phyloP scores from a whole-genome alignment of 805 yeast genomes.

The Candida tallmaniae region DNA sequence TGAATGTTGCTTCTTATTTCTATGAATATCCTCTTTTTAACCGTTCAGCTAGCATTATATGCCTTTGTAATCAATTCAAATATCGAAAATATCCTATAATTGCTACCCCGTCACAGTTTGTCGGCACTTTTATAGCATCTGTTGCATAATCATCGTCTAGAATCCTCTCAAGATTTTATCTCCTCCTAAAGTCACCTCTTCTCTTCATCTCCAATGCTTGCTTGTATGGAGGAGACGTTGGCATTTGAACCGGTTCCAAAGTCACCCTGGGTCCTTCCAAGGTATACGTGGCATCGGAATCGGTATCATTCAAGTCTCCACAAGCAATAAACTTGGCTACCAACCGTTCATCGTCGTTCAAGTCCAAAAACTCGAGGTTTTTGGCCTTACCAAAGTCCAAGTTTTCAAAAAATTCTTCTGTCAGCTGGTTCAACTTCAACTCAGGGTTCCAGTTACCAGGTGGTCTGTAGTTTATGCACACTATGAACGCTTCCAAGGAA shows the following conservation, averaged over 20 bases:
- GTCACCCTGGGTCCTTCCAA: slow-evolving; percentile 34
- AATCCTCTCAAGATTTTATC: not conserved
- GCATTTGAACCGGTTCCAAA: slow-evolving; percentile 89
- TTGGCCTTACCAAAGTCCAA: slow-evolving; percentile 52
- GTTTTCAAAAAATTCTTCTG: slow-evolving; percentile 79
- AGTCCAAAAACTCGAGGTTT: slow-evolving; percentile 41
- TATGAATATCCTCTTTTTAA: too few relatives aligned
- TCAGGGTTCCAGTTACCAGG: slow-evolving; percentile 79
- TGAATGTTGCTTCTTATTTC: too few relatives aligned
- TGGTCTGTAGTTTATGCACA: slow-evolving; percentile 84
- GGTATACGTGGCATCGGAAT: slow-evolving; percentile 91
- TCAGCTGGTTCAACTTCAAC: slow-evolving; percentile 51
- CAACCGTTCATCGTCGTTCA: slow-evolving; percentile 59
- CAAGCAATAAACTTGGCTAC: slow-evolving; percentile 95
- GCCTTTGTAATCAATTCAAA: too few relatives aligned
- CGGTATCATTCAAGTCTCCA: slow-evolving; percentile 84
- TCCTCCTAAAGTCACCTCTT: slow-evolving; percentile 44
- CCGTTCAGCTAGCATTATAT: too few relatives aligned
- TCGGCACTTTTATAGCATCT: too few relatives aligned
- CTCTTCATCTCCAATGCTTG: slow-evolving; percentile 84
- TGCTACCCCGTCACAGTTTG: too few relatives aligned
- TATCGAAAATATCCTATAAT: too few relatives aligned
- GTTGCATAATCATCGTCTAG: too few relatives aligned
- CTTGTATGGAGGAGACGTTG: slow-evolving; percentile 97
- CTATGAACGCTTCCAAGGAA: slow-evolving; percentile 89